Evolutionary conservation across 306 rosid genomes (phyloP).

Genomic region (Rosa persica): DNA sequence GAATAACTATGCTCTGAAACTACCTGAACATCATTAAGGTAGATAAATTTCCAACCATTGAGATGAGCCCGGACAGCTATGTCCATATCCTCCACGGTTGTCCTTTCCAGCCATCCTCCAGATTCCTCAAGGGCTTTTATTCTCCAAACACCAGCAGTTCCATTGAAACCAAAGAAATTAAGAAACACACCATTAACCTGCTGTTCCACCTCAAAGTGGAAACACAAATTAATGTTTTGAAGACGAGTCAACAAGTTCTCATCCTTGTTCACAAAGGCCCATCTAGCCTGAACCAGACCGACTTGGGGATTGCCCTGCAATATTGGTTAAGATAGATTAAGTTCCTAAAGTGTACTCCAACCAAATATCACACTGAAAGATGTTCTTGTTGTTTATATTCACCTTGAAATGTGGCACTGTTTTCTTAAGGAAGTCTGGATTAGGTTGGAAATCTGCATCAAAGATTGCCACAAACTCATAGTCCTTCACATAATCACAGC

Average conservation of each 20-base stretch:
- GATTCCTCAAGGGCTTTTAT: slow-evolving; percentile 89
- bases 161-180: slow-evolving; percentile 93
- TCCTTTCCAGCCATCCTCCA: slow-evolving; percentile 96
- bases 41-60: slow-evolving; percentile 89
- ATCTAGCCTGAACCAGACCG: slow-evolving; percentile 92
- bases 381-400: slow-evolving; percentile 14
- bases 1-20: slow-evolving; percentile 16
- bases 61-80: slow-evolving; percentile 98
- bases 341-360: slow-evolving; percentile 18
- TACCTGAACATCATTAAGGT: slow-evolving; percentile 92
- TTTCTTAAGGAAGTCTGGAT: slow-evolving; percentile 85
- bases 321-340: slow-evolving; percentile 13
- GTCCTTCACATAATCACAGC: slow-evolving; percentile 78
- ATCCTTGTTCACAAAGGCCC: slow-evolving; percentile 91
- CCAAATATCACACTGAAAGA: slow-evolving; percentile 12
- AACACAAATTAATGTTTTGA: slow-evolving; percentile 88
- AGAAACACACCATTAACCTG: slow-evolving; percentile 91
- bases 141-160: slow-evolving; percentile 99
- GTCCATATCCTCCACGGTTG: slow-evolving; percentile 97
- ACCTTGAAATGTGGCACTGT: slow-evolving; percentile 95
- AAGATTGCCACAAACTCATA: slow-evolving; percentile 94
- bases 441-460: slow-evolving; percentile 96
- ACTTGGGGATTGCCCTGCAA: slow-evolving; percentile 79
- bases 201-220: slow-evolving; percentile 98
- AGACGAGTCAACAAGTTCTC: slow-evolving; percentile 97